Evolutionary conservation across 495 filamentous ascomycete species (phyloP).

Genomic region (Penicillium desertorum): DNA sequence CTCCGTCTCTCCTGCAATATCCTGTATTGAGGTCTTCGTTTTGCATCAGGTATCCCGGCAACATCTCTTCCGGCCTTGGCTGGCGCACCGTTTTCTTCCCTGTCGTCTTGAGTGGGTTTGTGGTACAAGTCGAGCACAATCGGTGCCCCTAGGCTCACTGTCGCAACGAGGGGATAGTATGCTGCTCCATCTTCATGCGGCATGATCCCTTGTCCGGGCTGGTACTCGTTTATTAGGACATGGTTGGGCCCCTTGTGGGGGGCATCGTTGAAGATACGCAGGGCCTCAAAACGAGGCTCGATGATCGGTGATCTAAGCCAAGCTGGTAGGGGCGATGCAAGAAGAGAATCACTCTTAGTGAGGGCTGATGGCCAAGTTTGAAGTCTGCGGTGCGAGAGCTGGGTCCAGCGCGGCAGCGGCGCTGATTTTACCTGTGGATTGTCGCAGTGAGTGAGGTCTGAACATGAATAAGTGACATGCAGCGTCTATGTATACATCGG

Average conservation of each 20-base stretch:
- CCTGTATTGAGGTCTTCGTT: constrained; percentile 52
- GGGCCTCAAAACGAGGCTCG: constrained; percentile 55
- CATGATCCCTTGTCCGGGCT: constrained; percentile 88
- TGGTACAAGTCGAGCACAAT: constrained; percentile 77
- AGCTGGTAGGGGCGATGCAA: constrained; percentile 68
- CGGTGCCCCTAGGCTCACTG: constrained; percentile 76
- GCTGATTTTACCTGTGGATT: constrained; percentile 46
- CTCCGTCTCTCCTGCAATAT: constrained; percentile 87
- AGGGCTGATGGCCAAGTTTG: constrained; percentile 88
- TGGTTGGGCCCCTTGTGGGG: constrained; percentile 83
- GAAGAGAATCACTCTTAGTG: constrained; percentile 66
- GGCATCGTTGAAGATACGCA: constrained; percentile 64
- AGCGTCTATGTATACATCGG: not conserved
- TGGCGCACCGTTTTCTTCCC: not conserved
- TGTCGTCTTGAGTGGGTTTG: constrained; percentile 52
- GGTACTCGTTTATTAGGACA: constrained; percentile 91
- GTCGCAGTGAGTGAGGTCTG: not conserved
- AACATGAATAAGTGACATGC: constrained; percentile 1
- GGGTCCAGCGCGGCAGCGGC: constrained; percentile 79
- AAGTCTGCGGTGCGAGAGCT: constrained; percentile 79
- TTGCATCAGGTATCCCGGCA: constrained; percentile 14
- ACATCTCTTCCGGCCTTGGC: constrained; percentile 21
- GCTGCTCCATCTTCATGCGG: constrained; percentile 90
- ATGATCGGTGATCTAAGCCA: constrained; percentile 77
- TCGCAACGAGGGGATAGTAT: constrained; percentile 85